Conservation (phyloP, 2,329 filamentous ascomycete species). For the Fusarium concolor region DNA sequence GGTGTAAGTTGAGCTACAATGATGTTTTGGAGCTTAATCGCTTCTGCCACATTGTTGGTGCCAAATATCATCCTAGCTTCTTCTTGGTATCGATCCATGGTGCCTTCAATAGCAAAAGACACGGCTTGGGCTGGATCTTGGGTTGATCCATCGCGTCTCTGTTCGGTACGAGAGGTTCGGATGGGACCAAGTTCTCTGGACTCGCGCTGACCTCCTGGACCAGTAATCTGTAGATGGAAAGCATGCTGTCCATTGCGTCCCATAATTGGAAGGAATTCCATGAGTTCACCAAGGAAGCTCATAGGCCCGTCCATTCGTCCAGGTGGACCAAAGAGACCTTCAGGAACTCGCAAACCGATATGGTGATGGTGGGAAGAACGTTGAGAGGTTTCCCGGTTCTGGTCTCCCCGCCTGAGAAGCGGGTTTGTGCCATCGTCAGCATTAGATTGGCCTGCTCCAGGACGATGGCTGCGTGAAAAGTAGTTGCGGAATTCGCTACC, state of each 20-base stretch:
- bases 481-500: constrained; percentile 62
- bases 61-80: constrained; percentile 91
- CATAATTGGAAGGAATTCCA: constrained; percentile 64
- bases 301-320: constrained; percentile 62
- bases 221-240: constrained; percentile 70
- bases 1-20: constrained; percentile 82
- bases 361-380: constrained; percentile 63
- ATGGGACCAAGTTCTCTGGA: constrained; percentile 61
- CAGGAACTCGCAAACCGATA: constrained; percentile 64
- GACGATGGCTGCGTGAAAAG: constrained; percentile 64
- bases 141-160: constrained; percentile 59
- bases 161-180: constrained; percentile 60
- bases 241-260: constrained; percentile 61
- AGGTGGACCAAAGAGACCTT: constrained; percentile 56
- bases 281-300: constrained; percentile 66
- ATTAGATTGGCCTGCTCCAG: constrained; percentile 64
- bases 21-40: constrained; percentile 73
- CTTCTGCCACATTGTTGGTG: constrained; percentile 70
- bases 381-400: constrained; percentile 59
- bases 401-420: constrained; percentile 74
- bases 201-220: constrained; percentile 60
- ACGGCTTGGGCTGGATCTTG: constrained; percentile 80
- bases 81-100: constrained; percentile 84
- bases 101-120: constrained; percentile 77
- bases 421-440: constrained; percentile 89